A percentile compares a stretch with the other conserved stretches of the same genome.
Conservation (phyloP, 192 early-diverging fungal genomes). For the Coemansia sp. region DNA sequence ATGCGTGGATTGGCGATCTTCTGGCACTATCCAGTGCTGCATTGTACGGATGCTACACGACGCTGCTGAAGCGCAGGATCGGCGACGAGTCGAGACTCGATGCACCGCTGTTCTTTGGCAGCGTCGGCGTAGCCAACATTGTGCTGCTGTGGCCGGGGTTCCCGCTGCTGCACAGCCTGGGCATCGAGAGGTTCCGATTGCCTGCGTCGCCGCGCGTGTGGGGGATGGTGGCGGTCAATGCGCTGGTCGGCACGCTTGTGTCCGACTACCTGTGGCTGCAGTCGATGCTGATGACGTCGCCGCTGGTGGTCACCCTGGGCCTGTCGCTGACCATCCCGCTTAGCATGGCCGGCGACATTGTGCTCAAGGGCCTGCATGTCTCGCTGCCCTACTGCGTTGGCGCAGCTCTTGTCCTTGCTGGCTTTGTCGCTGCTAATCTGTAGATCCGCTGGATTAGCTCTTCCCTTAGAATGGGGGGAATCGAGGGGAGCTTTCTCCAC, state of each 20-base stretch:
- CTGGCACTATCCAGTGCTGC: slow-evolving; percentile 71
- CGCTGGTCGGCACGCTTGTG: slow-evolving; percentile 75
- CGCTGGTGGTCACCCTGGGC: slow-evolving; percentile 77
- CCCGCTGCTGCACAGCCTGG: slow-evolving; percentile 58
- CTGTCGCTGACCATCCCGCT: slow-evolving; percentile 74
- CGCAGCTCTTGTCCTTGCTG: slow-evolving; percentile 63
- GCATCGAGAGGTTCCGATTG: slow-evolving; percentile 66
- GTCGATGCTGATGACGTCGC: slow-evolving; percentile 79
- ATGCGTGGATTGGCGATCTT: slow-evolving; percentile 63
- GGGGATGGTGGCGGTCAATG: slow-evolving; percentile 69
- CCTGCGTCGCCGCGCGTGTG: slow-evolving; percentile 57
- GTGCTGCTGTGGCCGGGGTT: slow-evolving; percentile 69
- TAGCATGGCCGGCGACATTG: slow-evolving; percentile 68
- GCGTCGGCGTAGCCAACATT: slow-evolving; percentile 73
- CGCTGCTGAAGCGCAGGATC: slow-evolving; percentile 68
- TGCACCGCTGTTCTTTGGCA: slow-evolving; percentile 76
- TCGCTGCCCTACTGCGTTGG: slow-evolving; percentile 63
- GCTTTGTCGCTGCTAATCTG: slow-evolving; percentile 67
- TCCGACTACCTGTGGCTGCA: slow-evolving; percentile 81
- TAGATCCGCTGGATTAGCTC: neutral
- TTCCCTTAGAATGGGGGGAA: no score
- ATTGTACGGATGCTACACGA: slow-evolving; percentile 77
- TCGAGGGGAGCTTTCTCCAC: no score
- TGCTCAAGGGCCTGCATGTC: slow-evolving; percentile 61
- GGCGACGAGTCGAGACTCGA: slow-evolving; percentile 68